phyloP scores from a whole-genome alignment of 768 basidiomycete species.

The Leccinum subgranulosum region DNA sequence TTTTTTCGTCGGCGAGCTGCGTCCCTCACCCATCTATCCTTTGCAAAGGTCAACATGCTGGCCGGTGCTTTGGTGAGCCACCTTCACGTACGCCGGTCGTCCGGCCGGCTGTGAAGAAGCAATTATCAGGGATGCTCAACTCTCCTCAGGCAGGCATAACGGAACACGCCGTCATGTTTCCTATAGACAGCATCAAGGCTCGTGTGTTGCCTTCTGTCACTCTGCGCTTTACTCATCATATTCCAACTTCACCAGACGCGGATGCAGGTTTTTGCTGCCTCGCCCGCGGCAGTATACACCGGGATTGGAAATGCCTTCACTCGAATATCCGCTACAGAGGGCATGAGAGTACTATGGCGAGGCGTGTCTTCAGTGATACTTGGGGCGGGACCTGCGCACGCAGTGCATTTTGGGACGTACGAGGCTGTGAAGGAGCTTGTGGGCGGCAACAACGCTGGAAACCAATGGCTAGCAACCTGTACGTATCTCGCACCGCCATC shows the following conservation, averaged over 20 bases:
- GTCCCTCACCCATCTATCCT: constrained; percentile 12
- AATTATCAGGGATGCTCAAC: constrained; percentile 13
- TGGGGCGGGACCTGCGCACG: constrained; percentile 97
- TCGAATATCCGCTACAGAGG: constrained; percentile 93
- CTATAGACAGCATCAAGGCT: constrained; percentile 97
- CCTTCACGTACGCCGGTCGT: constrained; percentile 4
- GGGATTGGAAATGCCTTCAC: constrained; percentile 89
- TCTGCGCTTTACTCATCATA: constrained; percentile 7
- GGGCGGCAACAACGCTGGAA: constrained; percentile 75
- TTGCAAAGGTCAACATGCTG: constrained; percentile 84
- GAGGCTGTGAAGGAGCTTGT: constrained; percentile 92
- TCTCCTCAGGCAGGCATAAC: constrained; percentile 87
- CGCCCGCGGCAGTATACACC: constrained; percentile 82
- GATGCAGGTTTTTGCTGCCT: constrained; percentile 95
- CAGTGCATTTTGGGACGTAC: constrained; percentile 94
- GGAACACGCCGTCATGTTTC: constrained; percentile 99
- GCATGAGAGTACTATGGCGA: constrained; percentile 87
- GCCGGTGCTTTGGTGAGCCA: constrained; percentile 88
- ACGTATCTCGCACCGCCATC: constrained; percentile 31
- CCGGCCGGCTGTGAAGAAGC: not conserved
- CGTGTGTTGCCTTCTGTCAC: constrained; percentile 24
- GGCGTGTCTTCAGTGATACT: constrained; percentile 95
- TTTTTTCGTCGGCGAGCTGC: constrained; percentile 7
- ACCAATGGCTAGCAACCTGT: constrained; percentile 90
- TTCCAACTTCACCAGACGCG: constrained; percentile 63